A percentile compares a stretch with the other conserved stretches of the same genome.
These are phyloP conservation scores for Auricularia heimuer DNA, from an alignment of 768 basidiomycete species.

Conservation along the genomic window DNA sequence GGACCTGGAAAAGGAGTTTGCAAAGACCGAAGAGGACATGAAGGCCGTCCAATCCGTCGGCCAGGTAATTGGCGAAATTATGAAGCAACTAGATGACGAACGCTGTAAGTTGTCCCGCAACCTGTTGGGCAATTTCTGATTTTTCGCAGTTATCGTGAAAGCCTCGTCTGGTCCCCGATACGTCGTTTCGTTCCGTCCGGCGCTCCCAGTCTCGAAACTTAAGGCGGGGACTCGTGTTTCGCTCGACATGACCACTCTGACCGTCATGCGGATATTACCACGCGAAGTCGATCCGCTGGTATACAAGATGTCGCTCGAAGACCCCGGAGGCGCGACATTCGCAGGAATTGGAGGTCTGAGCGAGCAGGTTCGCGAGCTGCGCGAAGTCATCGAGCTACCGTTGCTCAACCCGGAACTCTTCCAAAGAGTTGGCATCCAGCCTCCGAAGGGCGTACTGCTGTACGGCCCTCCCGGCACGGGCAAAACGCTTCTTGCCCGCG, in stretches of 20 bases:
- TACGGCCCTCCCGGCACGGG: constrained; percentile 97
- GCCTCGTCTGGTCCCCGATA: constrained; percentile 97
- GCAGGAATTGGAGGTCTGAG: constrained; percentile 93
- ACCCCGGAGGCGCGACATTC: constrained; percentile 90
- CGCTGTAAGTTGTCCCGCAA: constrained; percentile 56
- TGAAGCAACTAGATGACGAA: constrained; percentile 97
- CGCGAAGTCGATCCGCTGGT: constrained; percentile 96
- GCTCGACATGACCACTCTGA: constrained; percentile 97
- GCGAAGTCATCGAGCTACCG: constrained; percentile 96
- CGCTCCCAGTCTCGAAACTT: constrained; percentile 83
- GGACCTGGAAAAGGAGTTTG: constrained; percentile 79
- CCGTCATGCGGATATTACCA: constrained; percentile 96
- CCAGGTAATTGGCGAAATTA: constrained; percentile 97
- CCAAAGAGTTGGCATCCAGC: constrained; percentile 89
- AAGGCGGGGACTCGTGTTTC: constrained; percentile 93
- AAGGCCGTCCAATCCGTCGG: constrained; percentile 98
- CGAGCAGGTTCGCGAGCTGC: constrained; percentile 92
- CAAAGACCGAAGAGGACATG: constrained; percentile 96
- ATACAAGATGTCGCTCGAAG: constrained; percentile 99
- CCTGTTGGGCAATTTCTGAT: background rate
- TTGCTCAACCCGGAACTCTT: constrained; percentile 92
- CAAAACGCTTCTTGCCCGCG: constrained; percentile 89
- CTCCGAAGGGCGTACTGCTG: constrained; percentile 91
- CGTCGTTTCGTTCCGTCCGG: constrained; percentile 92
- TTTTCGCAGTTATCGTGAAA: constrained; percentile 83